Evolutionary conservation across 805 yeast species (phyloP).

Genomic region (Ogataea trehaloabstinens): DNA sequence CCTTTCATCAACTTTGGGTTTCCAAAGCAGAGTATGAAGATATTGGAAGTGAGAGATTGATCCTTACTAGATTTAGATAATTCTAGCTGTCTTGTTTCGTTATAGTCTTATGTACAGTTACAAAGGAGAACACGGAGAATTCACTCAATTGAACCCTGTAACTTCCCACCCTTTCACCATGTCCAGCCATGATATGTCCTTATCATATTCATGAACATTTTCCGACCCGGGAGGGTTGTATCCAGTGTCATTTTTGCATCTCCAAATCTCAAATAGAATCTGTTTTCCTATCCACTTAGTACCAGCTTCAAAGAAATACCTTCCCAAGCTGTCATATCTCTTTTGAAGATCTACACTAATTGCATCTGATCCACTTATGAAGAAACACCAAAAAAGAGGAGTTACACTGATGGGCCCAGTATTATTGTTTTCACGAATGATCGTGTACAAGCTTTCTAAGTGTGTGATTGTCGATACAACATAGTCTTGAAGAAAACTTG

Average conservation of each 20-base stretch:
- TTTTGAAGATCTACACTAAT: conserved; percentile 30
- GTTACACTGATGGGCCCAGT: conserved; percentile 26
- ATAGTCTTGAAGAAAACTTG: conserved; percentile 34
- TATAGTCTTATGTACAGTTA: conserved; percentile 1
- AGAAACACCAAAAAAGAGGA: conserved; percentile 50
- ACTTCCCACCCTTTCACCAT: conserved; percentile 54
- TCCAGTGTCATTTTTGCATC: conserved; percentile 31
- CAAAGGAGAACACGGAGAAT: background rate
- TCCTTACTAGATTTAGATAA: conserved; percentile 79
- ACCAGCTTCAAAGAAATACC: conserved; percentile 33
- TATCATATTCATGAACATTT: conserved; percentile 18
- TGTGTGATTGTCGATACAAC: conserved; percentile 36
- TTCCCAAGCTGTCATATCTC: conserved; percentile 33
- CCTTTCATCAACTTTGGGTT: conserved; percentile 95
- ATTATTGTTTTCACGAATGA: conserved; percentile 19
- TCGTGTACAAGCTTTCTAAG: conserved; percentile 28
- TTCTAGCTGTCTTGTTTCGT: background rate
- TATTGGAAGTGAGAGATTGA: conserved; percentile 77
- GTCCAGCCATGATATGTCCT: conserved; percentile 49
- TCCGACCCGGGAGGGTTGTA: background rate
- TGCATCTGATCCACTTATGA: conserved; percentile 44
- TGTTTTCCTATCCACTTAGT: conserved; percentile 57
- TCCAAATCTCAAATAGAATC: conserved; percentile 50
- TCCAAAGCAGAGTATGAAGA: conserved; percentile 84
- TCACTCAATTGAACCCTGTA: conserved; percentile 27